Evolutionary conservation across 441 rosid genomes (phyloP).

Genomic region (Croton laevigatus): DNA sequence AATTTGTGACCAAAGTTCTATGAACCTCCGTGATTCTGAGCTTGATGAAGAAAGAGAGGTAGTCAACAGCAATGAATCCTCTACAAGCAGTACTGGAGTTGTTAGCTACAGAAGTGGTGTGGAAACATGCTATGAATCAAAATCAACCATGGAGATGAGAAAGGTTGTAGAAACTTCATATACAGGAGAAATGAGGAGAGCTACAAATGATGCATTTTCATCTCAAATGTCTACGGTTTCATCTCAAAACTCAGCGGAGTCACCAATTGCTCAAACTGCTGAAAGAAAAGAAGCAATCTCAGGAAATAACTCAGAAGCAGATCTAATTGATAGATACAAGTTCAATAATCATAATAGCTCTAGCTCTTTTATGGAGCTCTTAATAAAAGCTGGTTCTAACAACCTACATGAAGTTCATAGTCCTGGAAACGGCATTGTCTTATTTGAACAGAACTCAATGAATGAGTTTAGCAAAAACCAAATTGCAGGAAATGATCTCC

Average conservation of each 20-base stretch:
- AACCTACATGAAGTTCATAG: conserved; percentile 30
- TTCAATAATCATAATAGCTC: conserved; percentile 24
- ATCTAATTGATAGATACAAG: conserved; percentile 25
- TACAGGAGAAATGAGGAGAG: conserved; percentile 23
- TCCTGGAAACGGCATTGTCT: conserved; percentile 24
- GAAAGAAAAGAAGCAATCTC: conserved; percentile 53
- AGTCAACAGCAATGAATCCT: conserved; percentile 42
- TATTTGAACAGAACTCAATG: conserved; percentile 30
- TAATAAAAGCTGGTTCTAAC: conserved; percentile 42
- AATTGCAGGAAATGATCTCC: conserved; percentile 18
- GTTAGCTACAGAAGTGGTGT: conserved; percentile 31
- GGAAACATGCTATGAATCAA: conserved; percentile 32
- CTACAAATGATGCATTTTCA: conserved; percentile 31
- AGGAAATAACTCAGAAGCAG: conserved; percentile 46
- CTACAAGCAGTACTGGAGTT: conserved; percentile 40
- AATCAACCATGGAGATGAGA: conserved; percentile 31
- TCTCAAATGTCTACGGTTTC: conserved; percentile 64
- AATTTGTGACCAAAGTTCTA: conserved; percentile 41
- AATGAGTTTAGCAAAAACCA: conserved; percentile 22
- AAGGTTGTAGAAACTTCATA: conserved; percentile 22
- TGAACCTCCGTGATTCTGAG: conserved; percentile 33
- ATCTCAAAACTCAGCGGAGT: conserved; percentile 43
- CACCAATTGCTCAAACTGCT: conserved; percentile 38
- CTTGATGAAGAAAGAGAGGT: conserved; percentile 51
- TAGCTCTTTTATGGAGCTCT: conserved; percentile 56